These are phyloP conservation scores for Globisporangium abappressorium DNA, from an alignment of 352 stramenopile genomes.

Conservation along the genomic window DNA sequence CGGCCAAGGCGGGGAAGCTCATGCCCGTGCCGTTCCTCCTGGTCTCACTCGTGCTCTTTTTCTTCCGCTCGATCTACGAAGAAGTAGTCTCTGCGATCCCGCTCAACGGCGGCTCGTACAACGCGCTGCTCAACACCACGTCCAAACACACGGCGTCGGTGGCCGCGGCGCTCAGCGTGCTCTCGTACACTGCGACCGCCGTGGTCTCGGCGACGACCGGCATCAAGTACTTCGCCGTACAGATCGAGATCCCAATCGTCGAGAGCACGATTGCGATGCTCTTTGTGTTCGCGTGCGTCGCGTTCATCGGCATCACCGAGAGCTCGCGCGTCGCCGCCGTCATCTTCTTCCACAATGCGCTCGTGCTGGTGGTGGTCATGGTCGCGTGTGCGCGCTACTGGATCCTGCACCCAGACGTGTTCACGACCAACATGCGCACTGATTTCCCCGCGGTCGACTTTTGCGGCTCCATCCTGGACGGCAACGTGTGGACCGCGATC, in stretches of 20 bases:
- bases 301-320: constrained; percentile 70
- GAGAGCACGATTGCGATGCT: constrained; percentile 44
- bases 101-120: constrained; percentile 89
- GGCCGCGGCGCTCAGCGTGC: constrained; percentile 77
- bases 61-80: constrained; percentile 81
- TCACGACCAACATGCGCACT: constrained; percentile 60
- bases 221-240: constrained; percentile 73
- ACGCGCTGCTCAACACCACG: constrained; percentile 88
- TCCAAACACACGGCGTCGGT: constrained; percentile 80
- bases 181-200: constrained; percentile 89
- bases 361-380: constrained; percentile 55
- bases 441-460: constrained; percentile 59
- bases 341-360: constrained; percentile 82
- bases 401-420: constrained; percentile 43
- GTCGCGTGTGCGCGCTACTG: constrained; percentile 52
- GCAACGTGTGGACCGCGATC: constrained; percentile 42
- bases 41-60: constrained; percentile 57
- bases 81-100: constrained; percentile 87
- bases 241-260: constrained; percentile 50
- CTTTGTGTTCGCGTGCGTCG: constrained; percentile 73
- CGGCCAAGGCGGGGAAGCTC: constrained; percentile 61
- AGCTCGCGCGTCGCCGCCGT: constrained; percentile 65
- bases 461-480: constrained; percentile 37
- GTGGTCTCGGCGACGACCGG: constrained; percentile 63
- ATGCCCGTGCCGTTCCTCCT: constrained; percentile 76